These are phyloP conservation scores for Pugionium dolabratum DNA, from an alignment of 345 rosid genomes.

Conservation along the genomic window DNA sequence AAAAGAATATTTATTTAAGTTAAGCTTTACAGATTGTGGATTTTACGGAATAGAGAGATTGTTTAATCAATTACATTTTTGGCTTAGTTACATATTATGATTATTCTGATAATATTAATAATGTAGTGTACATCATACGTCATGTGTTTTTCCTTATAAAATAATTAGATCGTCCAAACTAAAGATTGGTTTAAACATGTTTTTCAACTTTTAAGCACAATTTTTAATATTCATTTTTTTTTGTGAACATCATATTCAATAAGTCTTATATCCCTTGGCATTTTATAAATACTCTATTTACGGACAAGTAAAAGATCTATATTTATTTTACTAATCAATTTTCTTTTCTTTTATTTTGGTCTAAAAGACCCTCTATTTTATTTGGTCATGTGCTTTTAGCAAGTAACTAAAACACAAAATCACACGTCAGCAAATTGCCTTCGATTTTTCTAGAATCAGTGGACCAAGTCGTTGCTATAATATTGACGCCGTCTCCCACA, in stretches of 20 bases:
- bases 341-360: too few species aligned
- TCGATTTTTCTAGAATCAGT: too few species aligned
- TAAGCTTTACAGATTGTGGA: constrained; percentile 10
- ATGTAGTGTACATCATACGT: constrained; percentile 24
- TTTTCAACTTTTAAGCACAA: constrained; percentile 6
- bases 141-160: not conserved
- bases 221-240: not conserved
- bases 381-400: too few species aligned
- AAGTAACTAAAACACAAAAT: too few species aligned
- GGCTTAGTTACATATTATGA: not conserved
- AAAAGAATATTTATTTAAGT: too few species aligned
- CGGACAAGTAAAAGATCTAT: too few species aligned
- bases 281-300: not conserved
- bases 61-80: not conserved
- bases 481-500: not conserved
- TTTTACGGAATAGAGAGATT: constrained; percentile 18
- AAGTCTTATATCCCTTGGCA: not conserved
- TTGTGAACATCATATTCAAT: constrained; percentile 7
- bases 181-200: constrained; percentile 25
- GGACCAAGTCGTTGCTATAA: constrained; percentile 15
- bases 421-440: too few species aligned
- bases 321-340: not conserved
- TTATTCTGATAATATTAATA: not conserved
- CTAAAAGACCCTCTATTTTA: too few species aligned
- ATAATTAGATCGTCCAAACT: not conserved